These are phyloP conservation scores for Sechiopsis laciniata DNA, from an alignment of 306 rosid species.

Conservation along the genomic window DNA sequence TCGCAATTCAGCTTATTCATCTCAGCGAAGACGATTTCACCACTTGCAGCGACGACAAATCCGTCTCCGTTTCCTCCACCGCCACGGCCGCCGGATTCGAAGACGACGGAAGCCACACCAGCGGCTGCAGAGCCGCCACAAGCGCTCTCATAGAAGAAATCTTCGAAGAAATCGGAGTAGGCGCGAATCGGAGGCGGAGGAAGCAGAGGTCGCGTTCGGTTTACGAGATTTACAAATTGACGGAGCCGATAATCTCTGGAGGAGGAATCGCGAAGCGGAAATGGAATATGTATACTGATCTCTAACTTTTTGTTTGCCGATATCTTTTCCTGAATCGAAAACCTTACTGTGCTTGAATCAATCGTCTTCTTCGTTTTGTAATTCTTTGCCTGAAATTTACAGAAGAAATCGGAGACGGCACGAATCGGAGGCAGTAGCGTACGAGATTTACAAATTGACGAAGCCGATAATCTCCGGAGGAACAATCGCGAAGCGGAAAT, in stretches of 20 bases:
- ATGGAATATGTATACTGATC: background rate
- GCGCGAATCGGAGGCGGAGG: background rate
- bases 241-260: slow-evolving; percentile 5
- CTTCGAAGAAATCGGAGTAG: background rate
- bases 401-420: background rate
- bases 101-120: background rate
- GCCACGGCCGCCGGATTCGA: background rate
- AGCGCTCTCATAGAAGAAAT: background rate
- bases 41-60: slow-evolving; percentile 5
- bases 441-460: slow-evolving; percentile 23
- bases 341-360: background rate
- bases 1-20: slow-evolving; percentile 16
- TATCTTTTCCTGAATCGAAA: background rate
- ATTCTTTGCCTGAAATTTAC: no score
- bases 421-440: slow-evolving; percentile 11
- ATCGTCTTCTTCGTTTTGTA: no score
- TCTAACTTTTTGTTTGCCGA: slow-evolving; percentile 1
- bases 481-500: background rate
- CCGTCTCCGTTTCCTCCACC: background rate
- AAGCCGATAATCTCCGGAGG: slow-evolving; percentile 7
- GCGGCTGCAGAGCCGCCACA: background rate
- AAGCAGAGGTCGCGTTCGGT: slow-evolving; percentile 16
- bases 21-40: slow-evolving; percentile 16
- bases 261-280: background rate
- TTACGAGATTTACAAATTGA: slow-evolving; percentile 23